Evolutionary conservation across 805 yeast genomes (phyloP).

Genomic region (Blastobotrys parvus): DNA sequence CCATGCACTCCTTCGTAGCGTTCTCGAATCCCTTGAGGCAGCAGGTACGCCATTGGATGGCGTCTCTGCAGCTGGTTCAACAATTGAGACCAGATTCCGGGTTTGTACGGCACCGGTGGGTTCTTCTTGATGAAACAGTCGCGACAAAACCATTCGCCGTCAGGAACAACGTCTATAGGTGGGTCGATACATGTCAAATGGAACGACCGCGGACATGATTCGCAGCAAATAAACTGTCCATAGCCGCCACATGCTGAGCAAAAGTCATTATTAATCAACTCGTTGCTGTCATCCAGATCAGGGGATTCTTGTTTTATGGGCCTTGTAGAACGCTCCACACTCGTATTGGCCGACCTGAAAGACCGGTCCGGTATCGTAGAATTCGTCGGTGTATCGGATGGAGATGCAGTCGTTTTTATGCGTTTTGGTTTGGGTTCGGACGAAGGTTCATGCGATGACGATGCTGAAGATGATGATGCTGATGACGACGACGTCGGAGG

Average conservation of each 20-base stretch:
- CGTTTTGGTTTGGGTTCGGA: neutral
- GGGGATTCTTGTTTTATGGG: neutral
- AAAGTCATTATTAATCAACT: constrained; percentile 63
- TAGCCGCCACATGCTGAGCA: constrained; percentile 87
- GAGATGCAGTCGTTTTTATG: neutral
- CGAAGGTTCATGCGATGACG: neutral
- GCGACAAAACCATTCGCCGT: constrained; percentile 82
- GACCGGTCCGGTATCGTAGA: neutral
- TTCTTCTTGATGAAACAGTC: constrained; percentile 50
- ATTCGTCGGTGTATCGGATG: constrained; percentile 8
- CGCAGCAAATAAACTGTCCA: constrained; percentile 90
- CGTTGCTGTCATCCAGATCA: neutral
- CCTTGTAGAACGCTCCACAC: neutral
- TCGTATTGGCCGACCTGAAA: neutral
- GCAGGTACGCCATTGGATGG: constrained; percentile 57
- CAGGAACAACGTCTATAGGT: constrained; percentile 69
- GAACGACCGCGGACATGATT: constrained; percentile 83
- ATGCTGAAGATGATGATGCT: neutral
- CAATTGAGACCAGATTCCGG: constrained; percentile 46
- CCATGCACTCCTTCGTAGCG: constrained; percentile 63
- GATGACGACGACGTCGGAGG: neutral
- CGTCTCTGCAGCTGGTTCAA: constrained; percentile 48
- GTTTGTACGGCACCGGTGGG: constrained; percentile 29
- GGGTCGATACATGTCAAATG: constrained; percentile 91
- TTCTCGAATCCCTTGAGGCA: constrained; percentile 65